Base-by-base conservation (phyloP, 495 filamentous ascomycete species). In the Amphirosellinia nigrospora region DNA sequence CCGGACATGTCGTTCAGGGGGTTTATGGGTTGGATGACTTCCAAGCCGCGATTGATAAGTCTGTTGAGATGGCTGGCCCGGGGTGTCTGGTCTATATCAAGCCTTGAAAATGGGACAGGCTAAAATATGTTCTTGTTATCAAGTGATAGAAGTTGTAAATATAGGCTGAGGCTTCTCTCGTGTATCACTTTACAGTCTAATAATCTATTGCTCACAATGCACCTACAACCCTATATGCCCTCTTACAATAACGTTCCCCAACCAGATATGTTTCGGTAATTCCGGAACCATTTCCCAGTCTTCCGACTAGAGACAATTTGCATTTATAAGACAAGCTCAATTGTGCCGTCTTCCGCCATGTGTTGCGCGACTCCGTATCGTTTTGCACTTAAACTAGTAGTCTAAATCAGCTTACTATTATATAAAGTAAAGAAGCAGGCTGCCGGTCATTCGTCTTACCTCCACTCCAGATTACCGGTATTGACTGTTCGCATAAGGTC, bases 1-100 rank as follows among this genome's bases (percentile, higher is more conserved):
- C 77, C 61, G 75, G 82, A 5, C 64, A 80, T 60, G 38, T 78
- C 70, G 34, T 80, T 48, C 36, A 67, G 61, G 71, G 80, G 67
- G 62, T 74, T 63, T 70, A 79, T 72, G 67, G 76, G 71, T 69
- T 85, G 69, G 52, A 79, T 48, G 68, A 79, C n/a, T 73, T 74
- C 63, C 73, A 75, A 21, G 39, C 74, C 64, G 74, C 73, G 36
- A 61, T 79, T 50, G 41, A 64, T 39, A 69, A 64, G 43, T 59
- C 64, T 50, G 70, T 64, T 46, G 43, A 50, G 45, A 64, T 13
- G 62, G 62, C 62, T 6, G 62, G 62, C 7, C 62, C 62, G 28
- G 62, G 62, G 4, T 8, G 10, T 32, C 26, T 64, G n/a, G 38
- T 64, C 9, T 64, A 64, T 15, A 64, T 64, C 32, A 64, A 64